Evolutionary conservation across 2,329 filamentous ascomycete species (phyloP), one percentile per base, ranked within the genome.

Genomic region (Leptographium radiaticola): DNA sequence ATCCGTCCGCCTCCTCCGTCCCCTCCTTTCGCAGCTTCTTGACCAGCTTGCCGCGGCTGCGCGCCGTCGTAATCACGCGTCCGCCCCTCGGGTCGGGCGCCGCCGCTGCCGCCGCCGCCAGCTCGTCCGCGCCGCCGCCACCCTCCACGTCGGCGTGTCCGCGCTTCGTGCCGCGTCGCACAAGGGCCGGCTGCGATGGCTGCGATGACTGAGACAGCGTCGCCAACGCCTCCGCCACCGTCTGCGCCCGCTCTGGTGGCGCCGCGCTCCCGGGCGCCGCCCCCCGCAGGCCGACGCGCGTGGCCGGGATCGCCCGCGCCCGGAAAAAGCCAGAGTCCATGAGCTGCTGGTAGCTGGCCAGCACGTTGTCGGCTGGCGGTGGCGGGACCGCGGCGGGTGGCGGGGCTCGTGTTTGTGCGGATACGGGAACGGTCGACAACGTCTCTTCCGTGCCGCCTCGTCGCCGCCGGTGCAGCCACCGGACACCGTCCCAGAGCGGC

Each of bases 291-390:
- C 69, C 73, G 61, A 75, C 75, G 4, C 78, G 70, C 1, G 75
- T 77, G 6, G 76, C 79, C 56, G 76, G 74, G 57, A 80, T 80
- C 52, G 77, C 77, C 57, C 80, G 77, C 30, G 74, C 68, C 48
- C 73, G 70, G 63, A 81, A 81, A 71, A 81, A 81, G 56, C 78
- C 78, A 7, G 72, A 72, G 2, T 75, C 72, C 59, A 81, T 70
- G 54, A 81, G 71, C 59, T 76, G 67, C 58, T 79, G 74, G 64
- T 81, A 81, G 61, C 70, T 80, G 56, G 74, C 71, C 61, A 79
- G 59, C 52, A 81, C 71, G 55, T 81, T 76, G 51, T 81, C 78
- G 4, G 68, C 63, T 6, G 67, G 63, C 33, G 66, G 69, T 43
- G 65, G 66, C 53, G 36, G 52, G 16, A 5, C 34, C 13, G 33